Evolutionary conservation across 768 basidiomycete genomes (phyloP).

Genomic region (Boletus sp.): DNA sequence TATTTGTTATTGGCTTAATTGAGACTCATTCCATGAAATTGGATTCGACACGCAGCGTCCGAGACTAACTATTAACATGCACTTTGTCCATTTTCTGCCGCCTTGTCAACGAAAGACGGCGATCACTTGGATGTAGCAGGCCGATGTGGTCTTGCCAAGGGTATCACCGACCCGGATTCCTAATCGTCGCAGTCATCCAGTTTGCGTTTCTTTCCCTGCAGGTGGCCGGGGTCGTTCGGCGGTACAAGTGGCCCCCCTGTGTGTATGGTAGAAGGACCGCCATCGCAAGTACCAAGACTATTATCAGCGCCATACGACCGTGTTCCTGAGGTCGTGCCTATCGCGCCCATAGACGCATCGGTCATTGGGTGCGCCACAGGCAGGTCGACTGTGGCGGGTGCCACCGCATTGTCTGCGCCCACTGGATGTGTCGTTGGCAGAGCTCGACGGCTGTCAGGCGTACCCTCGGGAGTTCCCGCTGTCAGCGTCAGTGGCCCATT

Average conservation of each 20-base stretch:
- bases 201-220: slow-evolving; percentile 23
- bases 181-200: slow-evolving; percentile 13
- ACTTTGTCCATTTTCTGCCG: background rate
- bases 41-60: background rate
- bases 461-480: background rate
- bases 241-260: no score
- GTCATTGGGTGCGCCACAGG: background rate
- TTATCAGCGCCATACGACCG: background rate
- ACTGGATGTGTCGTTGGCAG: no score
- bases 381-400: background rate
- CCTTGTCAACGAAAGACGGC: background rate
- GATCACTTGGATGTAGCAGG: background rate
- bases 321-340: background rate
- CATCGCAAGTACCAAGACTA: background rate
- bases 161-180: background rate
- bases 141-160: no score
- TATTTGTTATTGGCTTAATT: background rate
- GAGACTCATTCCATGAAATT: slow-evolving; percentile 2
- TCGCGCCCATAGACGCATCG: background rate
- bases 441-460: background rate
- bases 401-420: background rate
- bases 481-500: background rate
- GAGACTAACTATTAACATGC: background rate
- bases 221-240: slow-evolving; percentile 1
- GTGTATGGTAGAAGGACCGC: background rate